These are phyloP conservation scores for Beauveria bassiana DNA, from an alignment of 2,329 filamentous ascomycete genomes.

Conservation along the genomic window DNA sequence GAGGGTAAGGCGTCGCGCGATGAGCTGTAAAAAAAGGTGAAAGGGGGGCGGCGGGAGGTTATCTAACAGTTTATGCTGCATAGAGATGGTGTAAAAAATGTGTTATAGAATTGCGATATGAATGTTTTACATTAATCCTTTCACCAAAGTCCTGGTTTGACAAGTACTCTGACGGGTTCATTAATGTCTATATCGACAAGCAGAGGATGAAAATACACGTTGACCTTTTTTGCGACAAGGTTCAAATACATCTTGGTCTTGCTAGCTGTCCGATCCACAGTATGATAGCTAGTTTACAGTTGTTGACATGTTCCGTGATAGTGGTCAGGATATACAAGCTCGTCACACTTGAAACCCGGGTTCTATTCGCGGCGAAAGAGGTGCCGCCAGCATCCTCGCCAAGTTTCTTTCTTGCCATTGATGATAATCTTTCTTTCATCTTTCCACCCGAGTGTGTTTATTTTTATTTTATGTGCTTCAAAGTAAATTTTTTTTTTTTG, in stretches of 20 bases:
- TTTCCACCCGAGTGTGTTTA: too few relatives aligned
- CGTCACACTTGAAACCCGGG: conserved; percentile 18
- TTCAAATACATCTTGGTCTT: not conserved
- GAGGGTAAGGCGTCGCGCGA: conserved; percentile 28
- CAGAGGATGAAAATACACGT: not conserved
- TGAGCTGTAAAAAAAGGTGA: conserved; percentile 34
- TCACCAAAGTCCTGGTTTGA: too few relatives aligned
- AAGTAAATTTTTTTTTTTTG: too few relatives aligned
- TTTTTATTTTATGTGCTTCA: too few relatives aligned
- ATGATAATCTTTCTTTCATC: not conserved
- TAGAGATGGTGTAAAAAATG: not conserved
- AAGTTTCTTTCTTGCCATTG: not conserved
- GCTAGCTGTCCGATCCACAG: not conserved
- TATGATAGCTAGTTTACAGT: conserved; percentile 12
- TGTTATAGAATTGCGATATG: not conserved
- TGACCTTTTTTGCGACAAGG: not conserved
- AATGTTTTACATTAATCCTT: not conserved
- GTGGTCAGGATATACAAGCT: conserved; percentile 19
- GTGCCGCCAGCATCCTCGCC: conserved; percentile 5
- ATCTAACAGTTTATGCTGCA: conserved; percentile 15
- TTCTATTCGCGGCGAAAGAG: conserved; percentile 19
- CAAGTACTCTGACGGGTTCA: too few relatives aligned
- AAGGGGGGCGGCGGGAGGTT: not conserved
- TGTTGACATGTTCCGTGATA: conserved; percentile 15
- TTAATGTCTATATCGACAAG: not conserved